Conservation (phyloP, 2,329 filamentous ascomycete genomes). For the Emmonsia crescens region DNA sequence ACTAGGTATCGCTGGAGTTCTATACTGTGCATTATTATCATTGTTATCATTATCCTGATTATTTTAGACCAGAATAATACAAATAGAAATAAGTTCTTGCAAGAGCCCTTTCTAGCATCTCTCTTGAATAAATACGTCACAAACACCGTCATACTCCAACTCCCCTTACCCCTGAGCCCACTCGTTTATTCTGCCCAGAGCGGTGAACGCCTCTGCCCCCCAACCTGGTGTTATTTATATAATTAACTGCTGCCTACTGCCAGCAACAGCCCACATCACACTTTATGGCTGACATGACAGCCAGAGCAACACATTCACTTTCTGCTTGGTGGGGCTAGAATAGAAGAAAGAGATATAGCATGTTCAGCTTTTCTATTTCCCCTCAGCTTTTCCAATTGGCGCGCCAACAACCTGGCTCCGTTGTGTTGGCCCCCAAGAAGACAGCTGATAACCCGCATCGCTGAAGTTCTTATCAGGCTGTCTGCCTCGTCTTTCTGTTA, state of each 20-base stretch:
- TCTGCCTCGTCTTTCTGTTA: background rate
- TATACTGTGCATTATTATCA: background rate
- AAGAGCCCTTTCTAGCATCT: background rate
- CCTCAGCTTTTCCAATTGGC: background rate
- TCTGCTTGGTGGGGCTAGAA: background rate
- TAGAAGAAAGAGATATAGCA: background rate
- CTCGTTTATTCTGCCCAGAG: background rate
- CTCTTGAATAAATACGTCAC: too few relatives aligned
- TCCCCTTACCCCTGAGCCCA: too few relatives aligned
- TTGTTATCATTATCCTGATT: background rate
- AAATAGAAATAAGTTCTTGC: background rate
- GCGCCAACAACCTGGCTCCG: background rate
- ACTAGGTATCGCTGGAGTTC: background rate
- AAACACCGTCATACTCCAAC: too few relatives aligned
- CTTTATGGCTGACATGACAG: background rate
- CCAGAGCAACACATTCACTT: background rate
- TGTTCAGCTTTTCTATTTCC: background rate
- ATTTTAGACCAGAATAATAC: too few relatives aligned
- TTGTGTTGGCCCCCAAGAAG: background rate
- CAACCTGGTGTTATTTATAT: too few relatives aligned
- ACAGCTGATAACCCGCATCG: background rate
- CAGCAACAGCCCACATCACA: background rate
- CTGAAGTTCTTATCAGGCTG: background rate
- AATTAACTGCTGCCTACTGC: background rate
- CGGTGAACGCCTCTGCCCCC: too few relatives aligned